A percentile compares a stretch with the other conserved stretches of the same genome.
These are phyloP conservation scores for Schwanniomyces vanrijiae DNA, from an alignment of 805 yeast species.

Conservation along the genomic window DNA sequence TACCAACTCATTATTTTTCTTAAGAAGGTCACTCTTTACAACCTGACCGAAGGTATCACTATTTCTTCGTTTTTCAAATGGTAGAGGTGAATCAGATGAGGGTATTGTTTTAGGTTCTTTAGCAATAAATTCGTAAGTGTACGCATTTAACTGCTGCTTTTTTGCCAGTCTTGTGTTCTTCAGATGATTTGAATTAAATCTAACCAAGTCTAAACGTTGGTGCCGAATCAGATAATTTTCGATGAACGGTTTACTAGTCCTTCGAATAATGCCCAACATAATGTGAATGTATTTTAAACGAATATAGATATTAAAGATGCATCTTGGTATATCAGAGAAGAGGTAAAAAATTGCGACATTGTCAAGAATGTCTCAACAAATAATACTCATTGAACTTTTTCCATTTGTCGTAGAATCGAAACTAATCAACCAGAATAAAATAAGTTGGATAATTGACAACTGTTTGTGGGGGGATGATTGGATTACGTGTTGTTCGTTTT, in stretches of 20 bases:
- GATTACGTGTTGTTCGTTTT: slow-evolving; percentile 3
- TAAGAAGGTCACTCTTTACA: slow-evolving; percentile 19
- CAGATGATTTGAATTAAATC: background rate
- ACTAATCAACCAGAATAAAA: background rate
- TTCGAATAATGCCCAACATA: background rate
- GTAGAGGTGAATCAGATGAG: slow-evolving; percentile 6
- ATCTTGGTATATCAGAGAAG: background rate
- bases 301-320: background rate
- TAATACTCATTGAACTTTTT: background rate
- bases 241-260: background rate
- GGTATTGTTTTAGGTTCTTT: background rate
- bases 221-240: background rate
- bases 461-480: slow-evolving; percentile 4
- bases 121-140: slow-evolving; percentile 1
- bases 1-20: slow-evolving; percentile 7
- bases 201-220: background rate
- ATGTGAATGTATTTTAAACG: background rate
- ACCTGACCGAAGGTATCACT: slow-evolving; percentile 24
- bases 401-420: background rate
- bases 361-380: background rate
- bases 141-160: slow-evolving; percentile 1
- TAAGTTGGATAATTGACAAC: background rate
- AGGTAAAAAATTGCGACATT: slow-evolving; percentile 1
- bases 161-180: background rate
- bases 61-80: slow-evolving; percentile 19